A percentile compares a stretch with the other conserved stretches of the same genome.
Conservation (phyloP, 495 filamentous ascomycete genomes). For the Aspergillus biplanus region DNA sequence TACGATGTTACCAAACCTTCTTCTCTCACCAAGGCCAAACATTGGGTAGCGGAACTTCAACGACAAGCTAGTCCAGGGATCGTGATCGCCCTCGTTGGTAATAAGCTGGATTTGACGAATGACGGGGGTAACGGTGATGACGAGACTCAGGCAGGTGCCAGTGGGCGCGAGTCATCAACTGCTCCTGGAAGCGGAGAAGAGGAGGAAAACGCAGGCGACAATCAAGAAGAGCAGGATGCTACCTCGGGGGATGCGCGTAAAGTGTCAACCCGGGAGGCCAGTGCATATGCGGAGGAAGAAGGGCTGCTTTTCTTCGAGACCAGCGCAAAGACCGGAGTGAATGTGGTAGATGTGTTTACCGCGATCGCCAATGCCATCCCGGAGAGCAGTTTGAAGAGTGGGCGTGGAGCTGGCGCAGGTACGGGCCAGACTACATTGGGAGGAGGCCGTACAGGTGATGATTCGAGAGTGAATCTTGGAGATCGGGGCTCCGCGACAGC, state of each 20-base stretch:
- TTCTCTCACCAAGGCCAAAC: constrained; percentile 92
- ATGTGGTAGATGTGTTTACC: constrained; percentile 94
- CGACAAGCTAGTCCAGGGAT: constrained; percentile 97
- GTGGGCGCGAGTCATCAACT: constrained; percentile 30
- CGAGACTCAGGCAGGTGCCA: constrained; percentile 31
- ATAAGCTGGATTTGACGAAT: constrained; percentile 89
- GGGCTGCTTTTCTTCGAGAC: constrained; percentile 95
- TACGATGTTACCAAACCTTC: constrained; percentile 98
- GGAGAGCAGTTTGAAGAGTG: constrained; percentile 90
- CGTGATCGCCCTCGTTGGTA: constrained; percentile 95
- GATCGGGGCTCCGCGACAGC: constrained; percentile 55
- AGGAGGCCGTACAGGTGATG: constrained; percentile 43
- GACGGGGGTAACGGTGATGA: constrained; percentile 49
- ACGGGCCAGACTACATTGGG: constrained; percentile 52
- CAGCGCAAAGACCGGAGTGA: constrained; percentile 91
- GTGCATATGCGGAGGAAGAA: constrained; percentile 92
- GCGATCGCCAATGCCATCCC: constrained; percentile 98
- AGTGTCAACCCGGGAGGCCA: constrained; percentile 85
- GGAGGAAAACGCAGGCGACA: constrained; percentile 38
- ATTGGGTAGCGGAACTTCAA: constrained; percentile 98
- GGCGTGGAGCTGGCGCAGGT: constrained; percentile 66
- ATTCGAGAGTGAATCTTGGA: constrained; percentile 49
- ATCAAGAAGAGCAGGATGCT: constrained; percentile 61
- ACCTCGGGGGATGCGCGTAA: constrained; percentile 80
- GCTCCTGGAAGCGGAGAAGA: constrained; percentile 27